Percentiles rank a stretch among this genome's conserved stretches.
phyloP scores from a whole-genome alignment of 768 basidiomycete genomes.

The Xerocomellus chrysenteron region DNA sequence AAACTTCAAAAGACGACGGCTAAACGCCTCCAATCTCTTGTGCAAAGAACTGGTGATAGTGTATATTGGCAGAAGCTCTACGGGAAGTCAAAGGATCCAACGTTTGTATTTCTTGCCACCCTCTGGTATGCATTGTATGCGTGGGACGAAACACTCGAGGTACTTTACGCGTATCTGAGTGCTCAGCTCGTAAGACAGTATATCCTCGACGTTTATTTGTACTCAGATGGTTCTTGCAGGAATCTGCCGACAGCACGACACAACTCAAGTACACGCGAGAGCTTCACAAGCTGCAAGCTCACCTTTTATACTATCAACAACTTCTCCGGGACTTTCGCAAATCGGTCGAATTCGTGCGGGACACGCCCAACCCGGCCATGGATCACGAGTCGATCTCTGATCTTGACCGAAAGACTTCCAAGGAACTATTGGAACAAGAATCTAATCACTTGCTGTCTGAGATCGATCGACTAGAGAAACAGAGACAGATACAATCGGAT shows the following conservation, averaged over 20 bases:
- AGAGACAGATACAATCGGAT: constrained; percentile 27
- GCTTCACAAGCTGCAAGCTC: constrained; percentile 56
- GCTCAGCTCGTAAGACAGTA: constrained; percentile 37
- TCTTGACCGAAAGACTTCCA: constrained; percentile 3
- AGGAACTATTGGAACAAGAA: constrained; percentile 16
- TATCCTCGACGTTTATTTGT: not conserved
- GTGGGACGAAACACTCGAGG: constrained; percentile 60
- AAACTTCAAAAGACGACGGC: constrained; percentile 27
- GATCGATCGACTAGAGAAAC: constrained; percentile 40
- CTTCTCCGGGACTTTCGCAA: constrained; percentile 56
- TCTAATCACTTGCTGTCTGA: constrained; percentile 36
- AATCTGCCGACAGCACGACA: constrained; percentile 40
- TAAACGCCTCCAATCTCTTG: constrained; percentile 28
- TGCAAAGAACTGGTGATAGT: constrained; percentile 34
- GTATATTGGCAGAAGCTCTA: constrained; percentile 40
- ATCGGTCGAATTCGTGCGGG: constrained; percentile 46
- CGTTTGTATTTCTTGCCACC: constrained; percentile 37
- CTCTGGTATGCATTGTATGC: constrained; percentile 62
- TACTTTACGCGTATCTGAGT: constrained; percentile 50
- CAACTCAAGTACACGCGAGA: constrained; percentile 47
- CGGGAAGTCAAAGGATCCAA: constrained; percentile 30
- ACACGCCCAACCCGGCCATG: constrained; percentile 51
- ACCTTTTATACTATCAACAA: constrained; percentile 54
- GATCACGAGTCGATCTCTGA: constrained; percentile 22
- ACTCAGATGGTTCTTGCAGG: constrained; percentile 32